phyloP scores from a whole-genome alignment of 345 rosid genomes.

The Conringia planisiliqua region DNA sequence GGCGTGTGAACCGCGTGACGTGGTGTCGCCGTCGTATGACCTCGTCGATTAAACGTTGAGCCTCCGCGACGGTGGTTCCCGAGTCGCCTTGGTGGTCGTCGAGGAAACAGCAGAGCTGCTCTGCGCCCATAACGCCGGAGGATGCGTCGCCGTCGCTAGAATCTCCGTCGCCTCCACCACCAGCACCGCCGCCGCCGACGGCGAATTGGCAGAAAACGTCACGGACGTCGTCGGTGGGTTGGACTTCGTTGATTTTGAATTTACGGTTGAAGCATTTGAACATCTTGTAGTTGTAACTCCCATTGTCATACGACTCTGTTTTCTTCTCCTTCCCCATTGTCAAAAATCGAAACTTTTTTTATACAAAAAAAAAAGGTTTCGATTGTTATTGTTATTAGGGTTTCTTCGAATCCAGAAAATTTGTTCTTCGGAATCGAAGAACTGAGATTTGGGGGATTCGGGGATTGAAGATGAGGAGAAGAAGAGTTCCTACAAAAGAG shows the following conservation, averaged over 20 bases:
- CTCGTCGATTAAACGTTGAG: constrained; percentile 52
- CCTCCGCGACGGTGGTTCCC: constrained; percentile 42
- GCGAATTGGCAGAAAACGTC: constrained; percentile 46
- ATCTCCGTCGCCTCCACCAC: constrained; percentile 10
- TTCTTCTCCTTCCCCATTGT: constrained; percentile 42
- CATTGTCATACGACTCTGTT: constrained; percentile 29
- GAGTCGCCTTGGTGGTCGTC: constrained; percentile 51
- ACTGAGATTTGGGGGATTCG: constrained; percentile 18
- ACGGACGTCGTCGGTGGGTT: constrained; percentile 74
- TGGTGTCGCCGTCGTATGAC: constrained; percentile 45
- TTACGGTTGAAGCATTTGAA: constrained; percentile 75
- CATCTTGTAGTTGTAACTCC: constrained; percentile 58
- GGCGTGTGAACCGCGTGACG: constrained; percentile 35
- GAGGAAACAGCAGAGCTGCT: constrained; percentile 58
- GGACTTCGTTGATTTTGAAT: constrained; percentile 66
- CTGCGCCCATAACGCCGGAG: constrained; percentile 41
- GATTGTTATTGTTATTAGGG: not conserved
- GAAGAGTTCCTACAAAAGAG: constrained; percentile 28
- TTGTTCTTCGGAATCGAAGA: constrained; percentile 5
- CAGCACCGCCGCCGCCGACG: constrained; percentile 9
- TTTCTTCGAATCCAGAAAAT: constrained; percentile 7
- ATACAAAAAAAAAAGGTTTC: not conserved
- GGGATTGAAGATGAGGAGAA: constrained; percentile 1
- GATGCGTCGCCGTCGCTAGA: constrained; percentile 38
- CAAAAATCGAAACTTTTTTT: not conserved